Conservation (phyloP, 306 rosid genomes). For the Cucurbita argyrosperma region DNA sequence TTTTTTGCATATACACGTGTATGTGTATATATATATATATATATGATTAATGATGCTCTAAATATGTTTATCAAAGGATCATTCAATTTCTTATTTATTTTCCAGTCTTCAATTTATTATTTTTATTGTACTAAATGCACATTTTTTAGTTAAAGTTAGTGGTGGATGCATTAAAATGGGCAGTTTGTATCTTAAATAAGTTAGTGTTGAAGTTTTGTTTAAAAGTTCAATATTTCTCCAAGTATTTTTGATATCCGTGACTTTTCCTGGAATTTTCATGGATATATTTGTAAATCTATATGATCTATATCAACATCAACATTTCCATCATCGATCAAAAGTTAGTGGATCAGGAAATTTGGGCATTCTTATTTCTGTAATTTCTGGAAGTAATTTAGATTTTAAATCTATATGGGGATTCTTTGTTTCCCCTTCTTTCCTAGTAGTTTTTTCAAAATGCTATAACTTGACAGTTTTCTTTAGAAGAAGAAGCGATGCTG, state of each 20-base stretch:
- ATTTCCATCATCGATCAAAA: background rate
- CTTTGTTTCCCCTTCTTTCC: background rate
- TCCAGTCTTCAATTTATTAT: background rate
- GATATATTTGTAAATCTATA: background rate
- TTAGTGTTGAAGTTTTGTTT: background rate
- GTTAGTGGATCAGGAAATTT: background rate
- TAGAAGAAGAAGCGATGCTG: background rate
- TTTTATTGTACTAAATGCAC: background rate
- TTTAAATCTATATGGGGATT: background rate
- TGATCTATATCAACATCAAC: background rate
- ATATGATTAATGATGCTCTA: background rate
- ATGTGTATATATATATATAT: too few relatives aligned
- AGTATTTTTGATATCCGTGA: background rate
- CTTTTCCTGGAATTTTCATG: background rate
- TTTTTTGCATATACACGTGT: too few relatives aligned
- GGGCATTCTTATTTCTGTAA: background rate
- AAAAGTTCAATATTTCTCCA: background rate
- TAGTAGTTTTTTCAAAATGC: background rate
- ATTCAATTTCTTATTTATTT: background rate
- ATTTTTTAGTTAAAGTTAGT: background rate
- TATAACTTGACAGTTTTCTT: background rate
- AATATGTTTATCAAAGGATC: background rate
- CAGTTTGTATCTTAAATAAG: background rate
- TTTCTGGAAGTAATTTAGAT: background rate
- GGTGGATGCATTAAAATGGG: background rate